phyloP scores from a whole-genome alignment of 768 basidiomycete species.

The Mycena sanguinolenta region DNA sequence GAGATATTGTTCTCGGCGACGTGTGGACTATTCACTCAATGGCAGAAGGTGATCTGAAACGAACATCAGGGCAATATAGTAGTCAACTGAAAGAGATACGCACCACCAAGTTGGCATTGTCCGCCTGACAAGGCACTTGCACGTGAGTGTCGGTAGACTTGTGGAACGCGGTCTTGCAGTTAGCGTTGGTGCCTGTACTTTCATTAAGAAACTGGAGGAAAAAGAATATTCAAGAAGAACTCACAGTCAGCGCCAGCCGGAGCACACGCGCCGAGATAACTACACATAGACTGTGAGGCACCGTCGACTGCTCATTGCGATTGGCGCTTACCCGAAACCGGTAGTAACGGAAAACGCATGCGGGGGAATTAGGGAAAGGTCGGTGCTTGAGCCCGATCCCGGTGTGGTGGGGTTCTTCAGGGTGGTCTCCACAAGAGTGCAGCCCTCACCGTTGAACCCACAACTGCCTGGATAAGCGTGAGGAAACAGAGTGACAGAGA shows the following conservation, averaged over 20 bases:
- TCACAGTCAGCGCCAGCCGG: slow-evolving; percentile 45
- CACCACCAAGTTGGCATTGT: too few relatives aligned
- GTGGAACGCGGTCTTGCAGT: slow-evolving; percentile 49
- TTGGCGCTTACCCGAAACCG: slow-evolving; percentile 41
- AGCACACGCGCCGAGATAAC: slow-evolving; percentile 44
- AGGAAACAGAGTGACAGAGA: slow-evolving; percentile 1
- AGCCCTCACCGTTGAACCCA: slow-evolving; percentile 52
- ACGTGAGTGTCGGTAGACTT: slow-evolving; percentile 43
- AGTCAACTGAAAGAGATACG: too few relatives aligned
- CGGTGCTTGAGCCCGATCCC: slow-evolving; percentile 52
- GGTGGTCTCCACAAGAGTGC: slow-evolving; percentile 51
- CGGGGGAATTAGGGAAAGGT: slow-evolving; percentile 50
- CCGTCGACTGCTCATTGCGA: too few relatives aligned
- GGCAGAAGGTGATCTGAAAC: too few relatives aligned
- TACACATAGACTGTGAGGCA: too few relatives aligned
- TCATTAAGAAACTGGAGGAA: not conserved
- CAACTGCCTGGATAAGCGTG: slow-evolving; percentile 41
- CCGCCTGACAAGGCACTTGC: slow-evolving; percentile 49
- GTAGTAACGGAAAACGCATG: slow-evolving; percentile 50
- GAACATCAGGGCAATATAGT: too few relatives aligned
- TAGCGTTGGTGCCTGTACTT: slow-evolving; percentile 42
- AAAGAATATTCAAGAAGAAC: slow-evolving; percentile 15
- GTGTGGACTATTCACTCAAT: too few relatives aligned
- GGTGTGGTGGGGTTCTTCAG: slow-evolving; percentile 48
- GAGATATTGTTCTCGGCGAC: too few relatives aligned